A percentile compares a stretch with the other conserved stretches of the same genome.
phyloP scores from a whole-genome alignment of 2,329 filamentous ascomycete genomes.

The Aspergillus sp. region DNA sequence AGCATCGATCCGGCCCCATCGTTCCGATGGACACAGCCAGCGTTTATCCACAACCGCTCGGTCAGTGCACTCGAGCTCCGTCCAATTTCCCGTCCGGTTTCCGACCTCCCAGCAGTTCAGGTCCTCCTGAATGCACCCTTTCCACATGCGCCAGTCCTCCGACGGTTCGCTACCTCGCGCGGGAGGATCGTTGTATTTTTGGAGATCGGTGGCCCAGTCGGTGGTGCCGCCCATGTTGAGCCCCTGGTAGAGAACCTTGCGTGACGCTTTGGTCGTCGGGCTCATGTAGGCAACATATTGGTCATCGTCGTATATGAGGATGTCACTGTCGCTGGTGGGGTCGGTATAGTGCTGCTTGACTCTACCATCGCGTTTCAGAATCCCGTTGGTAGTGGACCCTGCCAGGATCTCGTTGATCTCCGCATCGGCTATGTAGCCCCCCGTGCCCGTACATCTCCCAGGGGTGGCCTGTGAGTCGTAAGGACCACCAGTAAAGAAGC shows the following conservation, averaged over 20 bases:
- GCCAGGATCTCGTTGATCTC: slow-evolving; percentile 34
- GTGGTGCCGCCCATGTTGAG: slow-evolving; percentile 28
- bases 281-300: slow-evolving; percentile 37
- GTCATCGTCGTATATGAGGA: slow-evolving; percentile 32
- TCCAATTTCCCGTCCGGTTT: neutral
- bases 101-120: too few relatives aligned
- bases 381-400: slow-evolving; percentile 12
- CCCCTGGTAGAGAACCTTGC: slow-evolving; percentile 17
- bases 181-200: slow-evolving; percentile 4
- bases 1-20: neutral
- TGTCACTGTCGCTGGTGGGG: slow-evolving; percentile 15
- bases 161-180: neutral
- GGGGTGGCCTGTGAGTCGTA: too few relatives aligned
- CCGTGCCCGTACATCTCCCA: slow-evolving; percentile 39
- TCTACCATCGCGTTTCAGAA: slow-evolving; percentile 7
- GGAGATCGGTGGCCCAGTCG: slow-evolving; percentile 37
- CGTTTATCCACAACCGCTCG: neutral
- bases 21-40: neutral
- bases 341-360: slow-evolving; percentile 9
- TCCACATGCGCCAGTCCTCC: neutral
- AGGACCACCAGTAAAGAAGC: too few relatives aligned
- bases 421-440: slow-evolving; percentile 40
- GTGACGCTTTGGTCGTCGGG: slow-evolving; percentile 20
- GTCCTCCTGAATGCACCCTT: neutral
- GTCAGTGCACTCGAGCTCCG: neutral